phyloP scores from a whole-genome alignment of 169 alveolate species.

The Sarcocystis neurona region DNA sequence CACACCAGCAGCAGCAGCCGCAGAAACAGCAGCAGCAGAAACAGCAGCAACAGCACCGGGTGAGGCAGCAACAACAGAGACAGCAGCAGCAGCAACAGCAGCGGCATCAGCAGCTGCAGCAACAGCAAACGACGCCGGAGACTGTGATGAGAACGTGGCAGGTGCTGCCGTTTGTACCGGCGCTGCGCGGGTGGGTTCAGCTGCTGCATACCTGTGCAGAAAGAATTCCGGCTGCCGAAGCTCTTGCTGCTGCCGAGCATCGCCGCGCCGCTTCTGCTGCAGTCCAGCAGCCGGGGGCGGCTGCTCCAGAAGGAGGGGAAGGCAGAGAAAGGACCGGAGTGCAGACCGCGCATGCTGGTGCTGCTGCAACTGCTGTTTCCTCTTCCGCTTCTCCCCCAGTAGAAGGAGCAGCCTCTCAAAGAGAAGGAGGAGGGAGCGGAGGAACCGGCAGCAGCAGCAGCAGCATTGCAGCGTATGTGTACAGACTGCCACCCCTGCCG shows the following conservation, averaged over 20 bases:
- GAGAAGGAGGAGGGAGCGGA: too few species aligned
- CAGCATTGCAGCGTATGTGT: neutral
- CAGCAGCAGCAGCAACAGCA: neutral
- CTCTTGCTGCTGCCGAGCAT: neutral
- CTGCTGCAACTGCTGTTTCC: neutral
- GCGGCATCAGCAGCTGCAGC: slow-evolving; percentile 16
- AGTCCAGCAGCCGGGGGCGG: neutral
- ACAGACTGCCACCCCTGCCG: neutral
- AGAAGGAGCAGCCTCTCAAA: neutral
- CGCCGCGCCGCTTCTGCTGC: slow-evolving; percentile 19
- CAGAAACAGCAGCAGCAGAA: neutral
- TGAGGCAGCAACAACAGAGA: neutral
- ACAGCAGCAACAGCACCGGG: neutral
- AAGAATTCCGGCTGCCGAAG: neutral
- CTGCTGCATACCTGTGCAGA: neutral
- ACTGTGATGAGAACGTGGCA: slow-evolving; percentile 16
- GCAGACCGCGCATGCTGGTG: neutral
- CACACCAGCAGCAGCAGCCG: slow-evolving; percentile 8
- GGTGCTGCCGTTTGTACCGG: slow-evolving; percentile 47
- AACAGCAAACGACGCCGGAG: neutral
- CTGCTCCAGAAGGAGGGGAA: neutral
- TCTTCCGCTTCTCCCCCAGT: slow-evolving; percentile 1
- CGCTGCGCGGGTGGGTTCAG: slow-evolving; percentile 41
- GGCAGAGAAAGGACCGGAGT: neutral
- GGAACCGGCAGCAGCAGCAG: slow-evolving; percentile 7